Conservation (phyloP, 345 rosid genomes). For the Eucalyptus regnans region DNA sequence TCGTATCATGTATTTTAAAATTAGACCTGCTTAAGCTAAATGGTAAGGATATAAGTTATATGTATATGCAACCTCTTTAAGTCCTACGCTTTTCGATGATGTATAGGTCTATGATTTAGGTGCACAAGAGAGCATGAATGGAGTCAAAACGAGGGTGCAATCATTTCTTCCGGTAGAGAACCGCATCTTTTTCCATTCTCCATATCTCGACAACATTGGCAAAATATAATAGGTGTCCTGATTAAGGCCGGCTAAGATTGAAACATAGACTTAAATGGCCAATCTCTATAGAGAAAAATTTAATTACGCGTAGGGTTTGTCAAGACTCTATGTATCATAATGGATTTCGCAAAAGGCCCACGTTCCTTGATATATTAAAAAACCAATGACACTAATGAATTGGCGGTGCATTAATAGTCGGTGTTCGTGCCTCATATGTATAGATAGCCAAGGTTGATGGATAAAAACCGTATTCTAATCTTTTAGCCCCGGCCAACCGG, state of each 20-base stretch:
- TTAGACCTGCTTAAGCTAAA: neutral
- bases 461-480: neutral
- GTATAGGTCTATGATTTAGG: neutral
- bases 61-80: neutral
- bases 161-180: neutral
- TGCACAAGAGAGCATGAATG: neutral
- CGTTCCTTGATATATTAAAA: fast-evolving
- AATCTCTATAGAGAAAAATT: neutral
- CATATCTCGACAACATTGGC: neutral
- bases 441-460: neutral
- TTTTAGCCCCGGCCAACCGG: neutral
- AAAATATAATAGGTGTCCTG: neutral
- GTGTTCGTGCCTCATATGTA: no score
- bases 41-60: neutral
- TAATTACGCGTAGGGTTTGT: neutral
- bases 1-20: neutral
- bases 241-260: neutral
- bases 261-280: neutral
- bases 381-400: neutral
- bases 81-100: neutral
- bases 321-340: neutral
- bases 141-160: neutral
- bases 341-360: neutral
- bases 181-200: neutral
- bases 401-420: neutral